Evolutionary conservation across 768 basidiomycete genomes (phyloP), one percentile per base, ranked within the genome.

Genomic region (Candolleomyces eurysporus): DNA sequence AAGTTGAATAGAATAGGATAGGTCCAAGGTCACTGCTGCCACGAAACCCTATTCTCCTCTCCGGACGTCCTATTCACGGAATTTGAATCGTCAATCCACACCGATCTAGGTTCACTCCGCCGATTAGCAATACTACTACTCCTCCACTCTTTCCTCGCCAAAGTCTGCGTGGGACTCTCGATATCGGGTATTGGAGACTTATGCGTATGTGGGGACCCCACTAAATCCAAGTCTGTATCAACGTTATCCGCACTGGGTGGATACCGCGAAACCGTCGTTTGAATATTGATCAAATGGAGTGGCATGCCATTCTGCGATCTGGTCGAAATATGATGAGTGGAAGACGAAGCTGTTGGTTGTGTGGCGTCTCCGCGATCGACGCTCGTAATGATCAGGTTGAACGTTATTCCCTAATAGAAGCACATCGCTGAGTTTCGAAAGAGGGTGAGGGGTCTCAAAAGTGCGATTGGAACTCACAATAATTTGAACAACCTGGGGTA

Each of bases 401-500:
- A 73, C 10, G 74, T 71, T 31, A 74, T 74, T n/a, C 72, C 73
- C 69, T 68, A 21, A 5, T 13, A 53, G 11, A 2, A 39, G 31
- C 48, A 26, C 26, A 19, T 40, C 17, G 22, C 13, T 32, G 31
- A 19, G 26, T 36, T 36, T 36, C 36, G 53, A 54, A 19, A 58
- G 54, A 10, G 43, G 45, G 22, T 32, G 19, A 10, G 16, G 14
- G 8, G 22, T 21, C 2, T 6, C 21, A n/a, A 7, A 43, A 52
- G 10, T 5, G 13, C 9, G 26, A 13, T 14, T 16, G 1, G 55
- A 36, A 64, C 72, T 61, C 59, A 75, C 77, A 62, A 80, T 78
- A 36, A 80, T 78, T 64, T 79, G 79, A 2, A 78, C 75, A 36
- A 78, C 69, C 75, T 78, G 60, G 10, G 36, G 36, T 19, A n/a